Percentiles rank a stretch among this genome's conserved stretches.
Conservation (phyloP, 2,329 filamentous ascomycete species). For the Microdochium paspali region DNA sequence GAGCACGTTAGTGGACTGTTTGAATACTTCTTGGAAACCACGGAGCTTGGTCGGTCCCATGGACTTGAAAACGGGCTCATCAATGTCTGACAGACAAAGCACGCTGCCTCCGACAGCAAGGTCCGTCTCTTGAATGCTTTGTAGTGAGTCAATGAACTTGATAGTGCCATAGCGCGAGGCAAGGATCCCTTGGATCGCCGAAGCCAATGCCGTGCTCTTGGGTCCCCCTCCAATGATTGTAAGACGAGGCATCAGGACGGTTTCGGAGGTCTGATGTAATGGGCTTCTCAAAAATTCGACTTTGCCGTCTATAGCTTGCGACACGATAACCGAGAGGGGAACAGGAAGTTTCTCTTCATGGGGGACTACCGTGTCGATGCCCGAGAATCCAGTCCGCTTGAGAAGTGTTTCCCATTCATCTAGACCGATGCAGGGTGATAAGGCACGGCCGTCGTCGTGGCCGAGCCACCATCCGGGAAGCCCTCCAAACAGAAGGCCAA, state of each 20-base stretch:
- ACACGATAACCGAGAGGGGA: constrained; percentile 3
- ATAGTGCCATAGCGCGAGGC: constrained; percentile 4
- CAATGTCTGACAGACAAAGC: constrained; percentile 5
- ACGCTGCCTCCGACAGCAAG: constrained; percentile 3
- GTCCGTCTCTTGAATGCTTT: constrained; percentile 2
- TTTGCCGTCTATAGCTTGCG: constrained; percentile 7
- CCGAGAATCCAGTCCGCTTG: constrained; percentile 5
- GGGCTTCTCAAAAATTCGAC: constrained; percentile 6
- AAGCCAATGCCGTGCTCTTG: constrained; percentile 1
- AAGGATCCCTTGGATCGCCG: constrained; percentile 3
- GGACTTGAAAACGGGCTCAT: constrained; percentile 6
- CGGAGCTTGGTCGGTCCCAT: constrained; percentile 6
- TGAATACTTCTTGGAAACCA: constrained; percentile 9
- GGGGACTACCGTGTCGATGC: constrained; percentile 4
- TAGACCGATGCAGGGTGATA: constrained; percentile 1
- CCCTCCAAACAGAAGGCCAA: constrained; percentile 6
- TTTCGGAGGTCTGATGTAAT: neutral
- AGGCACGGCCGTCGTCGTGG: constrained; percentile 1
- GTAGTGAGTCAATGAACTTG: constrained; percentile 4
- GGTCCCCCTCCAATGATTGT: constrained; percentile 3
- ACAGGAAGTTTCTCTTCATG: neutral
- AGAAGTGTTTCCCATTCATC: constrained; percentile 4
- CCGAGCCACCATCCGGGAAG: constrained; percentile 9
- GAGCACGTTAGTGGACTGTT: constrained; percentile 26
- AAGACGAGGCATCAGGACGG: constrained; percentile 3